Evolutionary conservation across 176 grass and related monocot genomes (phyloP).

Genomic region (Sorghum bicolor): Sorghum_bicolor_NCBIv3 NC_012871.2:74057501-74058000

Average conservation of each 20-base stretch:
- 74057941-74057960: neutral
- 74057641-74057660: slow-evolving; percentile 29
- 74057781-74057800: slow-evolving; percentile 27
- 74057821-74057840: slow-evolving; percentile 18
- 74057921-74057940: neutral
- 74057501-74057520: slow-evolving; percentile 80
- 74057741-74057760: slow-evolving; percentile 31
- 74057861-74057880: slow-evolving; percentile 16
- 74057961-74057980: neutral
- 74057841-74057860: slow-evolving; percentile 31
- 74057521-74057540: slow-evolving; percentile 79
- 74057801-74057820: slow-evolving; percentile 5
- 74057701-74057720: neutral
- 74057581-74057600: slow-evolving; percentile 40
- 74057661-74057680: slow-evolving; percentile 29
- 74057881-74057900: neutral
- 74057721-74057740: neutral
- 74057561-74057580: slow-evolving; percentile 71
- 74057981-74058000: neutral
- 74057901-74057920: neutral
- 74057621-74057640: slow-evolving; percentile 2
- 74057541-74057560: slow-evolving; percentile 70
- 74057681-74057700: slow-evolving; percentile 11
- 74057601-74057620: neutral
- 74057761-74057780: slow-evolving; percentile 49